Conservation (phyloP, 139 green algal species). For the Closterium sp. region DNA sequence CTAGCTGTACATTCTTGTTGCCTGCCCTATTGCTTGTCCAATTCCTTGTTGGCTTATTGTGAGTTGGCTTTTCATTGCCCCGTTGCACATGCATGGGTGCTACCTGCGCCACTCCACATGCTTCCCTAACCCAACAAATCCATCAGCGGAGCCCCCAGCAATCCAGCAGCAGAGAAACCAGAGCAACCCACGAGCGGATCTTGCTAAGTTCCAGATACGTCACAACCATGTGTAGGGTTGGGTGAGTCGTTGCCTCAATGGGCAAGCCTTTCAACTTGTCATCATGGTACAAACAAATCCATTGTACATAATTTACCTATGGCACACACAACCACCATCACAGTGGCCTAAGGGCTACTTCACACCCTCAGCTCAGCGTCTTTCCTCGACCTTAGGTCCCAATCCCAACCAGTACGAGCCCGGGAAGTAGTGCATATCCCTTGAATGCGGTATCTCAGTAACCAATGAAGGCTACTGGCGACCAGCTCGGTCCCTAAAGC, state of each 20-base stretch:
- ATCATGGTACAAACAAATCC: neutral
- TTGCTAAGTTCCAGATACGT: too few relatives aligned
- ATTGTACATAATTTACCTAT: neutral
- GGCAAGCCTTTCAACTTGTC: neutral
- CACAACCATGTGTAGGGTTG: neutral
- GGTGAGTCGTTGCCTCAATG: neutral
- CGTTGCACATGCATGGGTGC: neutral
- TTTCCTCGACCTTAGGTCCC: neutral
- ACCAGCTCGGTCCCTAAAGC: neutral
- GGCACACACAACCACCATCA: neutral
- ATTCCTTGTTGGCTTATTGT: neutral
- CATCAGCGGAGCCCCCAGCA: too few relatives aligned
- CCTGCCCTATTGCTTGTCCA: too few relatives aligned
- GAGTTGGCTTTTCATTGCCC: neutral
- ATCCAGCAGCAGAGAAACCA: too few relatives aligned
- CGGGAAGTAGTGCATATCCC: too few relatives aligned
- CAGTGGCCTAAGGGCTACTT: too few relatives aligned
- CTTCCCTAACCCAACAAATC: too few relatives aligned
- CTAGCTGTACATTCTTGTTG: too few relatives aligned
- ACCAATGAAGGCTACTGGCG: neutral
- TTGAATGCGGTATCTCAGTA: neutral
- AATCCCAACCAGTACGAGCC: neutral
- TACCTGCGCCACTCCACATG: neutral
- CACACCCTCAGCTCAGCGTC: neutral
- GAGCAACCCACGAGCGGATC: neutral